These are phyloP conservation scores for Chalaropsis ovoidea DNA, from an alignment of 2,329 filamentous ascomycete species.

Conservation along the genomic window DNA sequence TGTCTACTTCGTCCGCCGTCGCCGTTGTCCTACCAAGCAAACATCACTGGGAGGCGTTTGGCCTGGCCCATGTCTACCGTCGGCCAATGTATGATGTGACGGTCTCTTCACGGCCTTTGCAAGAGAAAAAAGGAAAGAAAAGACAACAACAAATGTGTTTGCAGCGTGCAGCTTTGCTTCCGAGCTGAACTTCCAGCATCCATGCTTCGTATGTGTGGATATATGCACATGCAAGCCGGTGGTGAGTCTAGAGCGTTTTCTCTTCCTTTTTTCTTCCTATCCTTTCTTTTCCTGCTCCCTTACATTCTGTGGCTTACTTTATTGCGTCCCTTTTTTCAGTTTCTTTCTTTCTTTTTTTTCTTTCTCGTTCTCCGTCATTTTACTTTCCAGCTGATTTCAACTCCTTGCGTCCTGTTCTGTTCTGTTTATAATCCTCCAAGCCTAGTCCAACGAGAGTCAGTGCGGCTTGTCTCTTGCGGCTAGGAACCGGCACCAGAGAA, in stretches of 20 bases:
- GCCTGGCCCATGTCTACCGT: neutral
- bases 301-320: neutral
- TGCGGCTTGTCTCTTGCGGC: neutral
- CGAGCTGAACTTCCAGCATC: neutral
- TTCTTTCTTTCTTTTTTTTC: neutral
- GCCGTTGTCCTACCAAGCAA: neutral
- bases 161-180: neutral
- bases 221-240: neutral
- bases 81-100: neutral
- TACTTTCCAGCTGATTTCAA: neutral
- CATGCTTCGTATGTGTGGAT: neutral
- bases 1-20: neutral
- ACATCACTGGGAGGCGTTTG: neutral
- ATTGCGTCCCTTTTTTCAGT: neutral
- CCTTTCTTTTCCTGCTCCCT: neutral
- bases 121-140: neutral
- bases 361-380: neutral
- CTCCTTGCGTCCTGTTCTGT: neutral
- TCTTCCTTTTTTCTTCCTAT: neutral
- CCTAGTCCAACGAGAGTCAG: neutral
- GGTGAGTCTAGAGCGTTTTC: neutral
- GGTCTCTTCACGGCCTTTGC: neutral
- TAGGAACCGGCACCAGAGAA: neutral
- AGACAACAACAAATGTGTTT: neutral
- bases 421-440: neutral